Conservation (phyloP, 345 rosid genomes). For the Alliaria petiolata region DNA sequence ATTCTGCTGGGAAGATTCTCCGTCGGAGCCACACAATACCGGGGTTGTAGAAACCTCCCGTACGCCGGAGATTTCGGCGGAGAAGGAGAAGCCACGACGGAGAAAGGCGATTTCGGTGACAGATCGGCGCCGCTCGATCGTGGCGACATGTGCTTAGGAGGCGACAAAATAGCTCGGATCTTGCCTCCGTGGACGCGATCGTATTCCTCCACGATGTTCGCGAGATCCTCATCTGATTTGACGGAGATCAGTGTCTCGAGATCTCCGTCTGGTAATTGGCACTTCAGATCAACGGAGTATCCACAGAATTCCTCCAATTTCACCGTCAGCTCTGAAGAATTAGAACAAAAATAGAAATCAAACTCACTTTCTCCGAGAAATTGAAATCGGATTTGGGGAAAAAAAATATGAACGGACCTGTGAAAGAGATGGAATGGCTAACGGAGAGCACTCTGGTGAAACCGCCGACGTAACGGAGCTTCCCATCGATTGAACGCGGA, state of each 20-base stretch:
- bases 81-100: conserved; percentile 12
- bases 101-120: conserved; percentile 25
- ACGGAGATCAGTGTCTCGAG: conserved; percentile 72
- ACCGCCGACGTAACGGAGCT: conserved; percentile 92
- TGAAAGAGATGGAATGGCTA: conserved; percentile 56
- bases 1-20: conserved; percentile 25
- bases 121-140: conserved; percentile 17
- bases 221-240: conserved; percentile 75
- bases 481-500: conserved; percentile 83
- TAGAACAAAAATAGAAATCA: background rate
- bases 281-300: conserved; percentile 37
- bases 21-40: background rate
- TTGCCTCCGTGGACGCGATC: conserved; percentile 19
- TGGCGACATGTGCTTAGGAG: conserved; percentile 24
- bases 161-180: conserved; percentile 28
- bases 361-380: background rate
- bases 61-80: conserved; percentile 16
- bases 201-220: conserved; percentile 38
- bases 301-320: conserved; percentile 44
- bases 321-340: conserved; percentile 38
- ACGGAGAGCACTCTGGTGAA: conserved; percentile 88
- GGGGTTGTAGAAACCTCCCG: background rate
- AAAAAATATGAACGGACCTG: conserved; percentile 44
- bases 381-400: background rate
- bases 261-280: conserved; percentile 50